Percentiles rank a stretch among this genome's conserved stretches.
phyloP scores from a whole-genome alignment of 768 basidiomycete genomes.

The Daedaleopsis nitida region DNA sequence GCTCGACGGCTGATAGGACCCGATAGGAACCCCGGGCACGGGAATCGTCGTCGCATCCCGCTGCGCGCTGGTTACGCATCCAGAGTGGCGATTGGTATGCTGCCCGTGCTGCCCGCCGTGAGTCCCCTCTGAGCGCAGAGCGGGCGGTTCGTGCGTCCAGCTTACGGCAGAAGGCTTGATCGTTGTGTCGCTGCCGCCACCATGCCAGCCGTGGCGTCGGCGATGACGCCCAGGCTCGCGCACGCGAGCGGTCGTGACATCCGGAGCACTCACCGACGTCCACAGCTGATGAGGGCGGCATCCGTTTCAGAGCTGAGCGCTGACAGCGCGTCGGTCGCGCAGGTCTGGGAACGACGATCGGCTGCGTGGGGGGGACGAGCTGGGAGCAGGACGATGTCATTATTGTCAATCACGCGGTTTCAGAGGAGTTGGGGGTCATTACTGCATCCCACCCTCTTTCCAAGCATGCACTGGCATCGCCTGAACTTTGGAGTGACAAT shows the following conservation, averaged over 20 bases:
- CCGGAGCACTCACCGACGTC: neutral
- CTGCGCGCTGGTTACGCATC: neutral
- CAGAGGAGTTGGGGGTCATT: constrained; percentile 14
- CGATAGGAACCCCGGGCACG: neutral
- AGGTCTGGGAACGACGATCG: neutral
- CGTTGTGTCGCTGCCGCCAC: constrained; percentile 27
- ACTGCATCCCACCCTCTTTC: neutral
- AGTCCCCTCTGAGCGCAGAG: neutral
- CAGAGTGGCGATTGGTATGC: neutral
- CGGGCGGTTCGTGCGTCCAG: constrained; percentile 9
- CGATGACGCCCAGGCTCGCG: neutral
- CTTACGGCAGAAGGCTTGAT: constrained; percentile 26
- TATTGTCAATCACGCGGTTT: neutral
- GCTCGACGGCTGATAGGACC: constrained; percentile 1
- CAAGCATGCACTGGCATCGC: neutral
- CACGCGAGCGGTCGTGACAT: neutral
- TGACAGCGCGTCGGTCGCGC: neutral
- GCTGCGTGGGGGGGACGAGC: too few relatives aligned
- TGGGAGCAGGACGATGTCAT: neutral
- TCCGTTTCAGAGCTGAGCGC: neutral
- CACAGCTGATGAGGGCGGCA: neutral
- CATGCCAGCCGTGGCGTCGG: constrained; percentile 16
- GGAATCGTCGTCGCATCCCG: neutral
- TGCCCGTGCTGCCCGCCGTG: too few relatives aligned
- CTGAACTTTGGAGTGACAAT: neutral